phyloP scores from a whole-genome alignment of 2,329 filamentous ascomycete species.

The Colletotrichum camelliae region DNA sequence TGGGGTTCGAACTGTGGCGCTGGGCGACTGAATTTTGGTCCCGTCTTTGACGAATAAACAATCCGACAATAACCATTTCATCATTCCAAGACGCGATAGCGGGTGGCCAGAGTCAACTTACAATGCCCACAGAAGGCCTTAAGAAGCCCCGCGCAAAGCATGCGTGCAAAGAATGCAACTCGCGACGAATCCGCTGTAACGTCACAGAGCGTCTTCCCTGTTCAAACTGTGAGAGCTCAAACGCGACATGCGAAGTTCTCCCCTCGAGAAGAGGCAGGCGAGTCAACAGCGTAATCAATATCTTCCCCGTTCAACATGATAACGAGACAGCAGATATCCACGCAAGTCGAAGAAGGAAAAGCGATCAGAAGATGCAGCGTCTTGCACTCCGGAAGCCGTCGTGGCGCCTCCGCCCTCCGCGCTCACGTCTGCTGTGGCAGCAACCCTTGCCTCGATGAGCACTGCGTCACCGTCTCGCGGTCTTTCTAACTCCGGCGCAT shows the following conservation, averaged over 20 bases:
- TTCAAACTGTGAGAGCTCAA: slow-evolving; percentile 22
- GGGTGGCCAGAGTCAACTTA: neutral
- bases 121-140: neutral
- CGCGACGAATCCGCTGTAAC: slow-evolving; percentile 25
- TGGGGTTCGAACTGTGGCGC: neutral
- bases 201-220: slow-evolving; percentile 25
- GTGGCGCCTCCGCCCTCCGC: neutral
- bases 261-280: slow-evolving; percentile 22
- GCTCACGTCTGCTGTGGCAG: neutral
- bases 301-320: neutral
- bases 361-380: neutral
- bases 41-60: neutral
- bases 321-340: slow-evolving; percentile 15
- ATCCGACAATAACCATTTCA: neutral
- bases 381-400: neutral
- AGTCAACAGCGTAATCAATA: neutral
- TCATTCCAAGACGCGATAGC: neutral
- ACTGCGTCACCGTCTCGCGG: slow-evolving; percentile 10
- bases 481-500: neutral
- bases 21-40: neutral
- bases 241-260: slow-evolving; percentile 21
- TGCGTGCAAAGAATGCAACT: slow-evolving; percentile 26
- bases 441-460: slow-evolving; percentile 6
- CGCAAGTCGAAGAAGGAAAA: slow-evolving; percentile 18
- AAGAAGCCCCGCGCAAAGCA: slow-evolving; percentile 26